These are phyloP conservation scores for Erodium trifolium DNA, from an alignment of 441 rosid species.

Conservation along the genomic window DNA sequence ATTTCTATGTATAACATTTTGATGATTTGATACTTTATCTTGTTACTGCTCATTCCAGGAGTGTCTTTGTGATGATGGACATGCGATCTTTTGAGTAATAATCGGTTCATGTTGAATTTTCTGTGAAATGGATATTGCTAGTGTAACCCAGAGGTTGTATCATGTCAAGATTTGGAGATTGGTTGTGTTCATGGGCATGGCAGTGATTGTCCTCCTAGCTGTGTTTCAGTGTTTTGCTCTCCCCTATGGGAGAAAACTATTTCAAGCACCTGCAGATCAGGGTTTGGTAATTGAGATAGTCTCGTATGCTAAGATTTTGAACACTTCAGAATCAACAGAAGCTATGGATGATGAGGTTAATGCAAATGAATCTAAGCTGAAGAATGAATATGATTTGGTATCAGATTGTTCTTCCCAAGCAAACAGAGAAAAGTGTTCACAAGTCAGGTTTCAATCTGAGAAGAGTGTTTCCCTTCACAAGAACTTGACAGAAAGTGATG, in stretches of 20 bases:
- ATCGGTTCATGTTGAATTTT: slow-evolving; percentile 9
- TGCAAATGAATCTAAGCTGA: slow-evolving; percentile 23
- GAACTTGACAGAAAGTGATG: slow-evolving; percentile 13
- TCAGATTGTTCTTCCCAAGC: slow-evolving; percentile 13
- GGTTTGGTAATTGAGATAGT: slow-evolving; percentile 22
- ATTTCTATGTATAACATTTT: background rate
- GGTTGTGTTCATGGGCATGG: slow-evolving; percentile 32
- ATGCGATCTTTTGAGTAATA: background rate
- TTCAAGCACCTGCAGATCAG: slow-evolving; percentile 18
- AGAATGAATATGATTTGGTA: slow-evolving; percentile 13
- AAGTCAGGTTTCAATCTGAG: slow-evolving; percentile 13
- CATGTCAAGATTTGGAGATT: slow-evolving; percentile 37
- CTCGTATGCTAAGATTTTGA: slow-evolving; percentile 20
- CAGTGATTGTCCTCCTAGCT: slow-evolving; percentile 26
- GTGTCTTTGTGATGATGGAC: slow-evolving; percentile 1
- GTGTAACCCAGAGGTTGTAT: slow-evolving; percentile 25
- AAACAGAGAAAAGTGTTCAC: slow-evolving; percentile 4
- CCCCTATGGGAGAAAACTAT: slow-evolving; percentile 25
- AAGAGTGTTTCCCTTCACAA: slow-evolving; percentile 13
- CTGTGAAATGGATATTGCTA: slow-evolving; percentile 31
- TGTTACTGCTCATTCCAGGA: slow-evolving; percentile 2
- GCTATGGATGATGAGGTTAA: slow-evolving; percentile 18
- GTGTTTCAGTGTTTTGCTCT: slow-evolving; percentile 40
- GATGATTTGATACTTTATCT: background rate
- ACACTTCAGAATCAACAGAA: slow-evolving; percentile 18